These are phyloP conservation scores for Strobilomyces echinocephalus DNA, from an alignment of 768 basidiomycete species.

Conservation along the genomic window DNA sequence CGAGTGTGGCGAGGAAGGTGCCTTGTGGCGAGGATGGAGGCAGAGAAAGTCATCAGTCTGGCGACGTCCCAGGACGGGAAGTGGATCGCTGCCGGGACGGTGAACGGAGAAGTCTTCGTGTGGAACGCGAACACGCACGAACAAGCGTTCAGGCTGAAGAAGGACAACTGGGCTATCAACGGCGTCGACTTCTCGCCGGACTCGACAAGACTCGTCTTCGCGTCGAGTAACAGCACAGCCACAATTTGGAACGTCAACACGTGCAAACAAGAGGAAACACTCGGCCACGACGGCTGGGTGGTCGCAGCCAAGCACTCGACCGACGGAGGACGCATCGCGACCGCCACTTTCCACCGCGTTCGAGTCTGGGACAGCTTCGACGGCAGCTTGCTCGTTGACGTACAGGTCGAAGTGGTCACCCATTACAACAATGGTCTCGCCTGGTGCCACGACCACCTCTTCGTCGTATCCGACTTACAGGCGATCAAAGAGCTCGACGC, in stretches of 20 bases:
- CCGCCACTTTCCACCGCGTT: background rate
- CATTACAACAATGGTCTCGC: background rate
- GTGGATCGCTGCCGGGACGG: no score
- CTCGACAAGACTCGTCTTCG: background rate
- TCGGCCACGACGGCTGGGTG: background rate
- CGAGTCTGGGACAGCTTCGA: background rate
- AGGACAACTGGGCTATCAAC: background rate
- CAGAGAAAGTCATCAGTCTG: rapidly evolving
- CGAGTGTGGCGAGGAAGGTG: no score
- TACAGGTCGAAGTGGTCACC: background rate
- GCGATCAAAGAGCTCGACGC: background rate
- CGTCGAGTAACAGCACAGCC: background rate
- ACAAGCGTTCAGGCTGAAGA: no score
- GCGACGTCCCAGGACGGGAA: no score
- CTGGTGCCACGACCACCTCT: background rate
- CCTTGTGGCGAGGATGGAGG: no score
- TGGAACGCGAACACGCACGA: background rate
- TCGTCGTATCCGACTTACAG: background rate
- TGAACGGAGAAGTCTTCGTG: background rate
- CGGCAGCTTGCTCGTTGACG: background rate
- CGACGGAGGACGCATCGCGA: background rate
- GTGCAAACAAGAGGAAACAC: background rate
- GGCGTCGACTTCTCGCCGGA: background rate
- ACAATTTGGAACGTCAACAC: background rate
- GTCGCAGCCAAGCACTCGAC: background rate